Conservation (phyloP, 2,329 filamentous ascomycete species). For the Phaeosphaeria sp. region DNA sequence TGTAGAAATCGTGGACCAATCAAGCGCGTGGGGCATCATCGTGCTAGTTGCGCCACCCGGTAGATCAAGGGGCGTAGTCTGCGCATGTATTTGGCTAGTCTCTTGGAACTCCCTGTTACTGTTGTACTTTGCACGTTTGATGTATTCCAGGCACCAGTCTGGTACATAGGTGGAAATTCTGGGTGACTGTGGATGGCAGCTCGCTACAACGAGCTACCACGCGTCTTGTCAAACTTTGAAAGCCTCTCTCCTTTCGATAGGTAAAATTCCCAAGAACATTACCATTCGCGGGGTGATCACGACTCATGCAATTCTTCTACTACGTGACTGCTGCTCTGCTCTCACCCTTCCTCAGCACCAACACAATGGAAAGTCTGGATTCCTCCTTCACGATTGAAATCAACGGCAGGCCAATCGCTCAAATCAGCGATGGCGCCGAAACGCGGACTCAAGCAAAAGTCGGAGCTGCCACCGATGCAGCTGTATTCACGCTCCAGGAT, state of each 20-base stretch:
- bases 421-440: conserved; percentile 10
- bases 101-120: not conserved
- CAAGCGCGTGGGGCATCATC: not conserved
- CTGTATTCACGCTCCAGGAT: conserved; percentile 31
- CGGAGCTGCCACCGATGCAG: conserved; percentile 20
- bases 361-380: conserved; percentile 28
- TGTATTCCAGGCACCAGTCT: not conserved
- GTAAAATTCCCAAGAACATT: no score
- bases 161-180: not conserved
- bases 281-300: not conserved
- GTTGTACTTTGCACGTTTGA: not conserved
- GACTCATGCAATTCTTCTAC: conserved; percentile 1
- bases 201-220: not conserved
- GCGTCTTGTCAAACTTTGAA: not conserved
- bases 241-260: not conserved
- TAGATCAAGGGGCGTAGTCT: not conserved
- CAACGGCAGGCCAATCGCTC: conserved; percentile 27
- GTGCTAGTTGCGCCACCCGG: not conserved
- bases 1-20: not conserved
- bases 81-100: not conserved
- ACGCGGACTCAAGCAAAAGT: conserved; percentile 22
- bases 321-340: conserved; percentile 9
- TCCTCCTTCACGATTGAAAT: conserved; percentile 33
- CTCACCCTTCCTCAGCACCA: conserved; percentile 8
- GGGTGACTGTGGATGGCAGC: not conserved